phyloP scores from a whole-genome alignment of 495 filamentous ascomycete genomes.

The Paragyromitra xinjiangensis region DNA sequence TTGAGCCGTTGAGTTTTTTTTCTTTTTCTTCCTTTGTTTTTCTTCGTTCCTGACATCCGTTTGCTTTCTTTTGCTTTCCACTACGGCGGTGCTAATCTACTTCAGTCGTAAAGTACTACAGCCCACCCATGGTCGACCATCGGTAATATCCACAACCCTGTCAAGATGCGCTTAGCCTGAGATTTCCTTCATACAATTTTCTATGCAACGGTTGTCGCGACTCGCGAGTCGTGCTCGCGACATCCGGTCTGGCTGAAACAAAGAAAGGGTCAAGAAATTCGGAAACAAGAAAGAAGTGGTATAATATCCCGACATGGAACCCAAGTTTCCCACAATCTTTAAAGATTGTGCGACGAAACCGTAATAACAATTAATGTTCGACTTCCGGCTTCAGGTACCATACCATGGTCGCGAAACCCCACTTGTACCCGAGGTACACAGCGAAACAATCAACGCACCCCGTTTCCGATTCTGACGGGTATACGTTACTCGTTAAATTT shows the following conservation, averaged over 20 bases:
- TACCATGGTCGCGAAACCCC: conserved; percentile 28
- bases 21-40: conserved; percentile 29
- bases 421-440: conserved; percentile 36
- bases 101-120: conserved; percentile 23
- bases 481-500: conserved; percentile 22
- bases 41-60: conserved; percentile 21
- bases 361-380: conserved; percentile 42
- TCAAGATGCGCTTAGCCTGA: conserved; percentile 31
- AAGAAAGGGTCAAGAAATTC: conserved; percentile 29
- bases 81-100: conserved; percentile 37
- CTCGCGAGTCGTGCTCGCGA: conserved; percentile 19
- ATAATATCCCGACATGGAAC: conserved; percentile 38
- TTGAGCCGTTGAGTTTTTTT: conserved; percentile 44
- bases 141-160: conserved; percentile 33
- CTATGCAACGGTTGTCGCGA: conserved; percentile 41
- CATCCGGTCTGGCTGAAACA: conserved; percentile 43
- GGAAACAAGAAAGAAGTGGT: conserved; percentile 44
- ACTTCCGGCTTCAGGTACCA: conserved; percentile 20
- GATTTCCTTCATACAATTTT: conserved; percentile 26
- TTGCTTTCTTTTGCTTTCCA: conserved; percentile 32
- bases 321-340: conserved; percentile 13
- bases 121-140: conserved; percentile 18
- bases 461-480: conserved; percentile 32
- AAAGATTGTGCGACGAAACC: conserved; percentile 31
- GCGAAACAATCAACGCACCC: conserved; percentile 15